Evolutionary conservation across 108 stramenopile genomes (phyloP).

Genomic region (Nitzschia palea): DNA sequence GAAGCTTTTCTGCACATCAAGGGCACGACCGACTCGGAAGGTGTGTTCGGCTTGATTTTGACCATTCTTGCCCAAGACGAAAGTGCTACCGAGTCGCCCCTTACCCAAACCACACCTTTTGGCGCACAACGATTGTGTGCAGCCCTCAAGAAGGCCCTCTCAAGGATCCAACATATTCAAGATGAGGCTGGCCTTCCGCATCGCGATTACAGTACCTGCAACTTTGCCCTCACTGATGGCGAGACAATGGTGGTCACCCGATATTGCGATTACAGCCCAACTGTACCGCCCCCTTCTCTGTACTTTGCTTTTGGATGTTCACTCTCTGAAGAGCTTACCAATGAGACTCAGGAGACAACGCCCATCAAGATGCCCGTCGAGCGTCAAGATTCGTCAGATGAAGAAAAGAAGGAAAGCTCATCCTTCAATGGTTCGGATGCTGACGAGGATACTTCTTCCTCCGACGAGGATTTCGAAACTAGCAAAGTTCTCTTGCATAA

Average conservation of each 20-base stretch:
- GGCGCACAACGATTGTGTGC: constrained; percentile 12
- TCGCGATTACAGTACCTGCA: constrained; percentile 7
- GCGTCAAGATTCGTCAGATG: neutral
- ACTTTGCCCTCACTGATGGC: constrained; percentile 53
- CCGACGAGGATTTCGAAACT: neutral
- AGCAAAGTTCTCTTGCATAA: neutral
- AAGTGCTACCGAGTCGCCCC: constrained; percentile 5
- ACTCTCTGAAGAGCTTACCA: neutral
- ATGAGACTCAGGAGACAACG: neutral
- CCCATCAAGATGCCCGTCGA: neutral
- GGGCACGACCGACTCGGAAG: constrained; percentile 44
- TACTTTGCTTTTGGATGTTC: constrained; percentile 32
- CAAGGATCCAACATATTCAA: constrained; percentile 6
- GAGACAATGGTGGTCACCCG: constrained; percentile 40
- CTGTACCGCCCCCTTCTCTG: constrained; percentile 29
- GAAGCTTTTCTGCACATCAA: constrained; percentile 33
- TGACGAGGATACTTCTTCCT: neutral
- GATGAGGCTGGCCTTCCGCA: constrained; percentile 7
- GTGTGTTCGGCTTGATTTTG: constrained; percentile 45
- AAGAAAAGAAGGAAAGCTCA: constrained; percentile 3
- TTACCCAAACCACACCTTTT: constrained; percentile 15
- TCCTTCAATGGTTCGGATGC: too few relatives aligned
- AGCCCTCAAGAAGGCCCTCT: constrained; percentile 30
- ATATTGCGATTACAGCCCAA: constrained; percentile 40
- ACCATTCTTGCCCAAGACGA: constrained; percentile 27